Evolutionary conservation across 2,329 filamentous ascomycete genomes (phyloP).

Genomic region (Pseudogymnoascus sp.): DNA sequence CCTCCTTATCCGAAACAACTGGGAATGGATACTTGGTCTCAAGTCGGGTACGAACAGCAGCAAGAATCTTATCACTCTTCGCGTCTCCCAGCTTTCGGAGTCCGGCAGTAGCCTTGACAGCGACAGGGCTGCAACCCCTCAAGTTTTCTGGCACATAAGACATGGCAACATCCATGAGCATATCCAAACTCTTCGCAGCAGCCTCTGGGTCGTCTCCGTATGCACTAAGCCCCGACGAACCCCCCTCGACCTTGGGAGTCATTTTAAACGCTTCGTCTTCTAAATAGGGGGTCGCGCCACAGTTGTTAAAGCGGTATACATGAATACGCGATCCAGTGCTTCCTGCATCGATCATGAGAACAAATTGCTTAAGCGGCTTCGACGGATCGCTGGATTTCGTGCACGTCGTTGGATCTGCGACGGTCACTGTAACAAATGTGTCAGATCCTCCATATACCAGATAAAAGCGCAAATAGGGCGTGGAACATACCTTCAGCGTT

Average conservation of each 20-base stretch:
- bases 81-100: constrained; percentile 78
- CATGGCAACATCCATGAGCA: constrained; percentile 79
- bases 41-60: constrained; percentile 73
- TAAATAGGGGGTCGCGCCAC: constrained; percentile 86
- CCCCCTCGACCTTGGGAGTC: constrained; percentile 79
- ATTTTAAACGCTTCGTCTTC: constrained; percentile 90
- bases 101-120: constrained; percentile 96
- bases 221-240: constrained; percentile 60
- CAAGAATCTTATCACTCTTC: constrained; percentile 74
- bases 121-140: constrained; percentile 85
- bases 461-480: background rate
- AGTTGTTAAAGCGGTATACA: constrained; percentile 99
- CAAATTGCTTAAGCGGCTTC: constrained; percentile 94
- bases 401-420: constrained; percentile 63
- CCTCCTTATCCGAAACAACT: constrained; percentile 74
- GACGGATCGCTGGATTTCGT: constrained; percentile 74
- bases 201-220: constrained; percentile 80
- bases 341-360: constrained; percentile 96
- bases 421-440: constrained; percentile 23
- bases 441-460: background rate
- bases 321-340: constrained; percentile 97
- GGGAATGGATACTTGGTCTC: constrained; percentile 93
- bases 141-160: constrained; percentile 77
- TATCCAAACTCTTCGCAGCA: constrained; percentile 83
- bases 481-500: constrained; percentile 19